Percentiles rank a stretch among this genome's conserved stretches.
Evolutionary conservation across 225 moss, liverwort and hornwort species (phyloP).

Genomic region (Physcomitrium patens): DNA sequence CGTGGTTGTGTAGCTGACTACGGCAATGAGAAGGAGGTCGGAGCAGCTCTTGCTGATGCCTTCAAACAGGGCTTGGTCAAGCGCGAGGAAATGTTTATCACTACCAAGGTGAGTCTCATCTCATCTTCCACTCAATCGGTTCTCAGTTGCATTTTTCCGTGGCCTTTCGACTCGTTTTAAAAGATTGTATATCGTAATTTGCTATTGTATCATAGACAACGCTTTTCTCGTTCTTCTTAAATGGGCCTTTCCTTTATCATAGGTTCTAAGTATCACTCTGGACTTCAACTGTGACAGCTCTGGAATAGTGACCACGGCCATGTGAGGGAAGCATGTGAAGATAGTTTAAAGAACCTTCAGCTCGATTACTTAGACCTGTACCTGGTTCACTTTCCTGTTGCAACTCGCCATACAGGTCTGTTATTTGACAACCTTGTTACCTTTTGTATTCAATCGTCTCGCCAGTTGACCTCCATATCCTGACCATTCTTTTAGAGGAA

Average conservation of each 20-base stretch:
- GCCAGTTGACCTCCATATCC: too few relatives aligned
- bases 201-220: neutral
- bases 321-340: conserved; percentile 80
- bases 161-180: neutral
- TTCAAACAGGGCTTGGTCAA: conserved; percentile 76
- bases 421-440: conserved; percentile 6
- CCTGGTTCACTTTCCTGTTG: conserved; percentile 83
- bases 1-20: conserved; percentile 79
- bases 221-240: conserved; percentile 11
- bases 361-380: conserved; percentile 88
- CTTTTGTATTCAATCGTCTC: neutral
- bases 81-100: conserved; percentile 93
- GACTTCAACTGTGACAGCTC: conserved; percentile 55
- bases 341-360: conserved; percentile 91
- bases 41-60: conserved; percentile 78
- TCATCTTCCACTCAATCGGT: neutral
- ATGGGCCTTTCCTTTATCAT: neutral
- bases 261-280: neutral
- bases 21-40: conserved; percentile 90
- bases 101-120: conserved; percentile 70
- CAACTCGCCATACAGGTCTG: conserved; percentile 85
- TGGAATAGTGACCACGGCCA: conserved; percentile 98
- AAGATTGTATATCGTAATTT: conserved; percentile 8
- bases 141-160: neutral
- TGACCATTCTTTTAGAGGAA: neutral